Conservation (phyloP, 805 yeast species). For the Barnettozyma populi region DNA sequence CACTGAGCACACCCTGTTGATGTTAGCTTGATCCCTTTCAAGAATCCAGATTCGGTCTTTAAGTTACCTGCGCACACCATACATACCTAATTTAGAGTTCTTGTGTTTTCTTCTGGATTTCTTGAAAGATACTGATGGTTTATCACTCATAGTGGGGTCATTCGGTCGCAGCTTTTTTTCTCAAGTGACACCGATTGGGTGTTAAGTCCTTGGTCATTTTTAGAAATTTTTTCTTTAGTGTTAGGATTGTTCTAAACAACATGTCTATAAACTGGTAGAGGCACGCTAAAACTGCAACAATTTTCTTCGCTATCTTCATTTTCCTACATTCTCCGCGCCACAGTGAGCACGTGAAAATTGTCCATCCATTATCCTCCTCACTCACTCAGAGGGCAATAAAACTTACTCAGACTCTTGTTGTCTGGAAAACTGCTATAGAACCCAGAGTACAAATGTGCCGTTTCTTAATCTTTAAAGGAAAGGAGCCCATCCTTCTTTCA, state of each 20-base stretch:
- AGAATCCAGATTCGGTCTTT: background rate
- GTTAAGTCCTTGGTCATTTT: no score
- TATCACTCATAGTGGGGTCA: no score
- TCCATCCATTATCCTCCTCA: background rate
- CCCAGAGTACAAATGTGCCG: constrained; percentile 64
- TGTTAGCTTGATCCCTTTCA: no score
- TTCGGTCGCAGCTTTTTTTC: no score
- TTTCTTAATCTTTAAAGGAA: constrained; percentile 78
- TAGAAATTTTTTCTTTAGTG: no score
- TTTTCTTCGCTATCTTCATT: no score
- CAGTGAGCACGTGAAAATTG: background rate
- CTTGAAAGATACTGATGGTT: background rate
- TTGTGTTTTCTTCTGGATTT: constrained; percentile 23
- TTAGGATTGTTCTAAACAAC: no score
- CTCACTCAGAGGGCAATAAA: no score
- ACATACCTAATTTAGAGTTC: constrained; percentile 29
- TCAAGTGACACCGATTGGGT: no score
- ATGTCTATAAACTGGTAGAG: background rate
- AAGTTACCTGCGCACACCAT: background rate
- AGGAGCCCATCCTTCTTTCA: constrained; percentile 80
- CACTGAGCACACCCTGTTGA: constrained; percentile 43
- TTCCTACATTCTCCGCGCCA: background rate
- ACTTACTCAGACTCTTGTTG: no score
- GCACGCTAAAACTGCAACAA: background rate
- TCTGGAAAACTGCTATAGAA: no score